phyloP scores from a whole-genome alignment of 2,329 filamentous ascomycete genomes.

The Paecilomyces variotii region DNA sequence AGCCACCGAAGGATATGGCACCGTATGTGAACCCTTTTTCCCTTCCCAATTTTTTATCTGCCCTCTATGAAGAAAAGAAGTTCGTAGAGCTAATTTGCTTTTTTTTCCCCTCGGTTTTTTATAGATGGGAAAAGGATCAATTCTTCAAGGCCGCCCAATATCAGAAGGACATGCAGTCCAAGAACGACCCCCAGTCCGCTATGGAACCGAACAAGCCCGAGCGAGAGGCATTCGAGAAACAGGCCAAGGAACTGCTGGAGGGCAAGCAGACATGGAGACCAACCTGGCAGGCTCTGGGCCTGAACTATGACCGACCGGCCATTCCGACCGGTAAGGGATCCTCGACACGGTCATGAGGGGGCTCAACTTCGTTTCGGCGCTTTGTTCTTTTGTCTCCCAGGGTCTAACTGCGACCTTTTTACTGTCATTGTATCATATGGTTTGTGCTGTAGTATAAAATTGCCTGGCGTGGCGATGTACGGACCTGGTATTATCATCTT shows the following conservation, averaged over 20 bases:
- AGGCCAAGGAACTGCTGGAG: constrained; percentile 56
- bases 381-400: not conserved
- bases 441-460: constrained; percentile 1
- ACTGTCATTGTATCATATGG: constrained; percentile 1
- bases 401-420: not conserved
- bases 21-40: constrained; percentile 38
- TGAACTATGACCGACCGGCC: constrained; percentile 27
- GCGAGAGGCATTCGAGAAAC: constrained; percentile 44
- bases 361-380: not conserved
- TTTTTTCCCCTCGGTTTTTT: not conserved
- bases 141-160: constrained; percentile 47
- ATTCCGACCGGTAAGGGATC: not conserved
- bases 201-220: constrained; percentile 33
- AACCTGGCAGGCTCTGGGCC: constrained; percentile 38
- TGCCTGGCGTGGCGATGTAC: constrained; percentile 4
- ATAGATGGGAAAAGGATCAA: constrained; percentile 56
- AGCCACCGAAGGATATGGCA: constrained; percentile 53
- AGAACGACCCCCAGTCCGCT: constrained; percentile 26
- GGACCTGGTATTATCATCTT: not conserved
- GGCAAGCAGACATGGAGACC: constrained; percentile 56
- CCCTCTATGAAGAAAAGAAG: not conserved
- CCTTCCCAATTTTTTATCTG: constrained; percentile 1
- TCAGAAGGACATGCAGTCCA: constrained; percentile 33
- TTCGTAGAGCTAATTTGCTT: not conserved
- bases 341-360: not conserved